phyloP scores from a whole-genome alignment of 2,329 filamentous ascomycete species.

The Pseudogymnoascus sp. region DNA sequence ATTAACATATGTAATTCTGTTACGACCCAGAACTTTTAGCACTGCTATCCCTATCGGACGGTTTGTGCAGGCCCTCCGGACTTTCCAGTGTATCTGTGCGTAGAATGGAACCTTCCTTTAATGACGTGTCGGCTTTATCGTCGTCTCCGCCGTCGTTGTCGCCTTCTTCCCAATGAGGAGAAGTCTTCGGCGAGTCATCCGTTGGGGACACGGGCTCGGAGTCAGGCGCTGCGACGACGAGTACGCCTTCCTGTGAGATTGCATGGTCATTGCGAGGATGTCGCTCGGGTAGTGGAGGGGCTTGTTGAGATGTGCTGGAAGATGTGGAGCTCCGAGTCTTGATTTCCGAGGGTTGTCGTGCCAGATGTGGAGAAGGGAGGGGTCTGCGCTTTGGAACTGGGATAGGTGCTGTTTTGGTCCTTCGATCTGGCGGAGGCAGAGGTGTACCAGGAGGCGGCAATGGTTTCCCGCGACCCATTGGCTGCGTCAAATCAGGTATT shows the following conservation, averaged over 20 bases:
- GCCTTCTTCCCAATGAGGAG: neutral
- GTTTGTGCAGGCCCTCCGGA: neutral
- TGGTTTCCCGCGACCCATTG: constrained; percentile 76
- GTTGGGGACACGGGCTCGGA: constrained; percentile 47
- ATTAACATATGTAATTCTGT: neutral
- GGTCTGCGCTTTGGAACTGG: constrained; percentile 59
- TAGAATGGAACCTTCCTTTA: neutral
- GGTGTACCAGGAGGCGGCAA: constrained; percentile 75
- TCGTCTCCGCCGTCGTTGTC: neutral
- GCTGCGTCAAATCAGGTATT: constrained; percentile 40
- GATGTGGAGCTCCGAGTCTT: neutral
- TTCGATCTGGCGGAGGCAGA: constrained; percentile 60
- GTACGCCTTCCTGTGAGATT: constrained; percentile 33
- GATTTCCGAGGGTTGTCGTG: constrained; percentile 21
- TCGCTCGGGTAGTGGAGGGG: constrained; percentile 42
- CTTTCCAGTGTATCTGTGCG: neutral
- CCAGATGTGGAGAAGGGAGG: constrained; percentile 38
- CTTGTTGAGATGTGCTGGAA: constrained; percentile 10
- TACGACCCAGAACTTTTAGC: neutral
- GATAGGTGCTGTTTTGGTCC: constrained; percentile 49
- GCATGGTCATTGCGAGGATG: constrained; percentile 31
- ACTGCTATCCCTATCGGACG: neutral
- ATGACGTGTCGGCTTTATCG: no score
- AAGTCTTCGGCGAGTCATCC: constrained; percentile 21
- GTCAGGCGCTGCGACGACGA: constrained; percentile 58